These are phyloP conservation scores for Naganishia cerealis DNA, from an alignment of 1,284 basidiomycete species.

Conservation along the genomic window DNA sequence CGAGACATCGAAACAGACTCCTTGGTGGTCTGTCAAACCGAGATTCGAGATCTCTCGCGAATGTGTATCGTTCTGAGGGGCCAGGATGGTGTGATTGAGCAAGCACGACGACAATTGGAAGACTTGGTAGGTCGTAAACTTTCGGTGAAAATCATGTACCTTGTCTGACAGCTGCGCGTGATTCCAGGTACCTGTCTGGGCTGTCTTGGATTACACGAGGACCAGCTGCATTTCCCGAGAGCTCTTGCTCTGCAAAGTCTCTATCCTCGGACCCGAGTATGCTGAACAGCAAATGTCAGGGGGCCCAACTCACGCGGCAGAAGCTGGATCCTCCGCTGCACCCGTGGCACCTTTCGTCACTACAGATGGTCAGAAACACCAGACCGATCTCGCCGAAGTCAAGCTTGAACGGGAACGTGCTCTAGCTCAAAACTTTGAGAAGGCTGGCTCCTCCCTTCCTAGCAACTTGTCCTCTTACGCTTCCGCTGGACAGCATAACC, in stretches of 20 bases:
- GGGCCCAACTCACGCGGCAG: conserved; percentile 74
- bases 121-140: conserved; percentile 70
- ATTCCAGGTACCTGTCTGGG: conserved; percentile 88
- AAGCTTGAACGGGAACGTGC: conserved; percentile 68
- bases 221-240: conserved; percentile 85
- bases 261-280: conserved; percentile 95
- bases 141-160: conserved; percentile 11
- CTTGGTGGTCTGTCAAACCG: conserved; percentile 95
- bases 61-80: conserved; percentile 98
- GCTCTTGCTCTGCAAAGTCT: conserved; percentile 84
- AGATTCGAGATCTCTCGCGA: conserved; percentile 92
- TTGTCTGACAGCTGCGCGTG: not conserved
- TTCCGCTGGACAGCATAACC: conserved; percentile 43
- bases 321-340: conserved; percentile 39
- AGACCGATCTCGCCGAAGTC: conserved; percentile 40
- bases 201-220: conserved; percentile 91
- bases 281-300: conserved; percentile 82
- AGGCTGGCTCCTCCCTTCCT: conserved; percentile 53
- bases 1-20: conserved; percentile 64
- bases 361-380: conserved; percentile 34
- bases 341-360: conserved; percentile 43
- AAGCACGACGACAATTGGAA: conserved; percentile 88
- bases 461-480: conserved; percentile 39
- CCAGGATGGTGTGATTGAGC: conserved; percentile 96
- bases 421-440: conserved; percentile 74